These are phyloP conservation scores for Exophiala xenobiotica DNA, from an alignment of 2,329 filamentous ascomycete species.

Conservation along the genomic window DNA sequence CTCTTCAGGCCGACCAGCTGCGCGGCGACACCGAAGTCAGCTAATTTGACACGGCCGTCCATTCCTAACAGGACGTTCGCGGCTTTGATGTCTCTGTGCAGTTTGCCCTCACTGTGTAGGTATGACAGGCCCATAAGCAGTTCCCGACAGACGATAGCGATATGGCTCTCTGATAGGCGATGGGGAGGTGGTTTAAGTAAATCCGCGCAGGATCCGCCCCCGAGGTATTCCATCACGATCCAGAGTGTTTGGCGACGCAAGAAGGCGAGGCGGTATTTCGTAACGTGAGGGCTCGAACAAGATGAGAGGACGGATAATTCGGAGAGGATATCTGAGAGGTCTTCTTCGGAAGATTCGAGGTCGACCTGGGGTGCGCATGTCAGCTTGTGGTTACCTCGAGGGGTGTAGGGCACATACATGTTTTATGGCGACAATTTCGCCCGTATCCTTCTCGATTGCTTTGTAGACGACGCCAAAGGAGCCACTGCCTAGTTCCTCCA, in stretches of 20 bases:
- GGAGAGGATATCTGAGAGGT: slow-evolving; percentile 96
- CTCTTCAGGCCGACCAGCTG: slow-evolving; percentile 98
- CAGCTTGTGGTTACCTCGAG: slow-evolving; percentile 1
- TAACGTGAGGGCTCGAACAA: slow-evolving; percentile 86
- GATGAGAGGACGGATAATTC: slow-evolving; percentile 95
- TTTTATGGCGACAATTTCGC: slow-evolving; percentile 94
- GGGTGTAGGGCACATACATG: slow-evolving; percentile 63
- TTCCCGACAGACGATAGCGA: slow-evolving; percentile 91
- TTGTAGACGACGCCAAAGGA: slow-evolving; percentile 98
- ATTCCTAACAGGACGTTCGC: slow-evolving; percentile 94
- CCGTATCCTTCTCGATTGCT: slow-evolving; percentile 84
- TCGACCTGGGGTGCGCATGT: slow-evolving; percentile 69
- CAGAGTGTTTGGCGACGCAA: slow-evolving; percentile 95
- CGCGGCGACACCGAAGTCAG: slow-evolving; percentile 94
- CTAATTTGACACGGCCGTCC: slow-evolving; percentile 86
- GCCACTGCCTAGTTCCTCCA: slow-evolving; percentile 93
- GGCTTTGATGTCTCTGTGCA: slow-evolving; percentile 95
- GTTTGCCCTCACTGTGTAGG: slow-evolving; percentile 89
- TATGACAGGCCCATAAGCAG: slow-evolving; percentile 88
- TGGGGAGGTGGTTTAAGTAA: slow-evolving; percentile 57
- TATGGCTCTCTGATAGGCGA: slow-evolving; percentile 74
- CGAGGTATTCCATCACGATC: slow-evolving; percentile 99
- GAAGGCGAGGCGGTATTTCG: slow-evolving; percentile 95
- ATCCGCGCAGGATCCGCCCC: slow-evolving; percentile 92
- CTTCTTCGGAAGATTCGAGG: slow-evolving; percentile 96